phyloP scores from a whole-genome alignment of 73 alveolate species.

The Urostyla sp. region DNA sequence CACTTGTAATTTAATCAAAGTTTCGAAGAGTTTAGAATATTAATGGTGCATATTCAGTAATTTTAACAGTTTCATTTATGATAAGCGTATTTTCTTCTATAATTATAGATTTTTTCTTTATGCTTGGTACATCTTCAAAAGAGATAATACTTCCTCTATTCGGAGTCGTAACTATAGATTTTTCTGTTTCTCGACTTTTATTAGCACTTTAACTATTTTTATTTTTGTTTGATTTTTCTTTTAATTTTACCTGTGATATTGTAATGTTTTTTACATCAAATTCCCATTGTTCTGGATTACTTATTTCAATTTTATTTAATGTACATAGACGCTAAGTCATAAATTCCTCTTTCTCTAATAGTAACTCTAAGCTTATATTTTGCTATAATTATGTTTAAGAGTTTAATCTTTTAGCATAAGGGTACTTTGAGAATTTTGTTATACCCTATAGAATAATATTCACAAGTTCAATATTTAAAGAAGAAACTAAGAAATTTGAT shows the following conservation, averaged over 20 bases:
- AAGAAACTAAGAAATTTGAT: constrained; percentile 49
- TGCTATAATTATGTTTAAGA: neutral
- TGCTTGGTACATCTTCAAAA: neutral
- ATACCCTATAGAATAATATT: constrained; percentile 58
- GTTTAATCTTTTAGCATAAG: neutral
- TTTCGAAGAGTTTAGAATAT: constrained; percentile 44
- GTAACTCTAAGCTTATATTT: neutral
- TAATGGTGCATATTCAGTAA: constrained; percentile 58
- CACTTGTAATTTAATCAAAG: constrained; percentile 23
- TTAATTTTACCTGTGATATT: too few species aligned
- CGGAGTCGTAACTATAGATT: neutral
- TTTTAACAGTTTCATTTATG: constrained; percentile 40
- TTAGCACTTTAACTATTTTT: too few species aligned
- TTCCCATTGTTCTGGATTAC: neutral
- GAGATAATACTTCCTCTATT: neutral
- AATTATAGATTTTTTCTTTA: neutral
- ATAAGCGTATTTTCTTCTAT: neutral
- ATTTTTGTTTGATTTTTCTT: too few species aligned
- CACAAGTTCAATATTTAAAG: constrained; percentile 68
- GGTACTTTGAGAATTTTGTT: neutral
- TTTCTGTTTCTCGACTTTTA: neutral
- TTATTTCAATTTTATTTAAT: neutral
- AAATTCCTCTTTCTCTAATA: neutral
- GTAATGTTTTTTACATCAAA: neutral
- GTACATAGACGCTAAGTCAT: neutral